These are phyloP conservation scores for Paxillus rubicundulus DNA, from an alignment of 768 basidiomycete species.

Conservation along the genomic window DNA sequence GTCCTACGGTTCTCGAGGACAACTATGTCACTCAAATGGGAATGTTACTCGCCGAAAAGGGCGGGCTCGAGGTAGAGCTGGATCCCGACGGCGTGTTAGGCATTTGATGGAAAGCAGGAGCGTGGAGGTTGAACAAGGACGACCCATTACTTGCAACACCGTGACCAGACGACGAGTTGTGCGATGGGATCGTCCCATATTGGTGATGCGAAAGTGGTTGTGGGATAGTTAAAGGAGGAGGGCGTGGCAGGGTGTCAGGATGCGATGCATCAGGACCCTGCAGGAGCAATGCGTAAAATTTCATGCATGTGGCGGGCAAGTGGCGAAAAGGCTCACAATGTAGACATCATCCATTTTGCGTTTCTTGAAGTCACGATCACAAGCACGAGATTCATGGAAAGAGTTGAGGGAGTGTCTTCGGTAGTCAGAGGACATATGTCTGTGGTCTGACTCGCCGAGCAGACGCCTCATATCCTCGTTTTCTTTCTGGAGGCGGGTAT, in stretches of 20 bases:
- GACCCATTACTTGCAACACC: constrained; percentile 37
- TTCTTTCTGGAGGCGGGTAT: constrained; percentile 64
- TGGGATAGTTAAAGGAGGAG: constrained; percentile 64
- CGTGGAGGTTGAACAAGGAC: constrained; percentile 52
- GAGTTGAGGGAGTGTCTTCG: constrained; percentile 46
- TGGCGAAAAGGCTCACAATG: constrained; percentile 36
- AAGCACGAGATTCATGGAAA: constrained; percentile 47
- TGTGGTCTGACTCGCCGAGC: constrained; percentile 46
- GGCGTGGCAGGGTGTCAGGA: constrained; percentile 32
- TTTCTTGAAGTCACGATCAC: constrained; percentile 61
- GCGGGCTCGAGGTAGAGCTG: constrained; percentile 71
- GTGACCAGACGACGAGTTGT: constrained; percentile 40
- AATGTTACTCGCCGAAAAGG: constrained; percentile 84
- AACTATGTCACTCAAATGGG: constrained; percentile 33
- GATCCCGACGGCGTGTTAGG: constrained; percentile 72
- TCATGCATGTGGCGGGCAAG: background rate
- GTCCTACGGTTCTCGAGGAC: constrained; percentile 41
- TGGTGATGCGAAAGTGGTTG: constrained; percentile 50
- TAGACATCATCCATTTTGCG: constrained; percentile 62
- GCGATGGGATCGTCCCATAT: constrained; percentile 43
- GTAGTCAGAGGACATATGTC: constrained; percentile 41
- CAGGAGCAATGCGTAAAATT: background rate
- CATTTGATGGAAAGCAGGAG: constrained; percentile 56
- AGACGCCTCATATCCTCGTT: constrained; percentile 73
- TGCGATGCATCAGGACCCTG: constrained; percentile 51